phyloP scores from a whole-genome alignment of 2,329 filamentous ascomycete species.

The Acephala macrosclerotiorum region DNA sequence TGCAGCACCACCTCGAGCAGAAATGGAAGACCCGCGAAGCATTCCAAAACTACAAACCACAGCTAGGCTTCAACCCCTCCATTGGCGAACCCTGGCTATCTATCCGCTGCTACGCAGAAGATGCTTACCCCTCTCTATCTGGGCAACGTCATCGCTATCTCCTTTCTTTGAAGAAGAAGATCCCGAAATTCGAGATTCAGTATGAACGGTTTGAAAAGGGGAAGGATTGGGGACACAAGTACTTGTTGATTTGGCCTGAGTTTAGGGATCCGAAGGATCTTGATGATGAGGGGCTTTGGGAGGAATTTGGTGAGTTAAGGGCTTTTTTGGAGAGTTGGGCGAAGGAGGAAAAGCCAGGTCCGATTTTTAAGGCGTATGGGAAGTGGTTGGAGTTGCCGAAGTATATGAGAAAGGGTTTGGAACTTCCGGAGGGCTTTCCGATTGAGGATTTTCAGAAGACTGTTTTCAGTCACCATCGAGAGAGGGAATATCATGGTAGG shows the following conservation, averaged over 20 bases:
- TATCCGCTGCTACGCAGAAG: slow-evolving; percentile 9
- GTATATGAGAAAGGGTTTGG: not conserved
- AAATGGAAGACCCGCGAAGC: not conserved
- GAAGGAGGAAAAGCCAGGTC: not conserved
- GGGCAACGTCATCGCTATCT: not conserved
- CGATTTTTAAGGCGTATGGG: not conserved
- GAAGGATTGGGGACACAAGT: not conserved
- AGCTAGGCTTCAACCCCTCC: slow-evolving; percentile 7
- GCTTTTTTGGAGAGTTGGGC: slow-evolving; percentile 2
- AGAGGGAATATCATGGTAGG: not conserved
- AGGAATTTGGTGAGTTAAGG: not conserved
- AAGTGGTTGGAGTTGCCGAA: not conserved
- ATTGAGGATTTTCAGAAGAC: not conserved
- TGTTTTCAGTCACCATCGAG: not conserved
- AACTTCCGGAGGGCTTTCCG: not conserved
- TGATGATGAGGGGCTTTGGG: not conserved
- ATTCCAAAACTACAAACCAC: not conserved
- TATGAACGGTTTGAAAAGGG: not conserved
- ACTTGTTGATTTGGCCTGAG: slow-evolving; percentile 6
- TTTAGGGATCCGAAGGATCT: not conserved
- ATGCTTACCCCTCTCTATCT: slow-evolving; percentile 7
- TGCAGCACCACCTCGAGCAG: not conserved
- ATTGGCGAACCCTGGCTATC: slow-evolving; percentile 19
- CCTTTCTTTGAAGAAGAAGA: not conserved
- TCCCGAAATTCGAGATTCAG: not conserved